Conservation (phyloP, 129 eudicot genomes). For the Tagetes erecta region DNA sequence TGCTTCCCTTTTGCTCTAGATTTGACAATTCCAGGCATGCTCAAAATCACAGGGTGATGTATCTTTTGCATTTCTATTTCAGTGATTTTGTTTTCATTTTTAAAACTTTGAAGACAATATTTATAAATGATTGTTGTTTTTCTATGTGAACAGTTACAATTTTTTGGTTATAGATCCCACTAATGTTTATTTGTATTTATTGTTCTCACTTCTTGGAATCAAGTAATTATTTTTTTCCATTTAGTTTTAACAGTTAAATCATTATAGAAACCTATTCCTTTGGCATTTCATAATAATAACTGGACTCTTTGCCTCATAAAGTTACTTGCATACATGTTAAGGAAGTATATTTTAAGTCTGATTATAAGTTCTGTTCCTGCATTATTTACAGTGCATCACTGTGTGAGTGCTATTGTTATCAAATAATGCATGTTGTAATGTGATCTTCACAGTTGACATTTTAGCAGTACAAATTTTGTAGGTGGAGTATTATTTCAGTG, state of each 20-base stretch:
- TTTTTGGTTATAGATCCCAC: neutral
- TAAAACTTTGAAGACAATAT: neutral
- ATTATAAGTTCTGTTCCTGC: neutral
- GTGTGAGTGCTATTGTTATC: neutral
- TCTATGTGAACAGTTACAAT: neutral
- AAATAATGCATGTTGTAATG: conserved; percentile 1
- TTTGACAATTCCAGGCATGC: neutral
- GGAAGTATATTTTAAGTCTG: neutral
- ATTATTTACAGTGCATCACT: neutral
- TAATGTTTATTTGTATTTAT: neutral
- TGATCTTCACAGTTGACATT: conserved; percentile 22
- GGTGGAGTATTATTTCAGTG: conserved; percentile 99
- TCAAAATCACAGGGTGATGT: neutral
- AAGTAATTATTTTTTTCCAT: neutral
- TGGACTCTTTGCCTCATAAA: neutral
- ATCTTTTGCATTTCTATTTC: neutral
- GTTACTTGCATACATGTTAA: neutral
- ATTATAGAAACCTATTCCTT: conserved; percentile 5
- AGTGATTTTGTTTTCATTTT: no score
- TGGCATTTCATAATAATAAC: neutral
- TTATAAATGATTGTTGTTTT: neutral
- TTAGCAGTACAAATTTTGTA: conserved; percentile 36
- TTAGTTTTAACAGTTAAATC: conserved; percentile 1
- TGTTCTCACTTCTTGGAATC: neutral
- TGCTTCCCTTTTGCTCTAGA: conserved; percentile 1